Conservation (phyloP, 257 asterid genomes). For the Solanum sejunctum region DNA sequence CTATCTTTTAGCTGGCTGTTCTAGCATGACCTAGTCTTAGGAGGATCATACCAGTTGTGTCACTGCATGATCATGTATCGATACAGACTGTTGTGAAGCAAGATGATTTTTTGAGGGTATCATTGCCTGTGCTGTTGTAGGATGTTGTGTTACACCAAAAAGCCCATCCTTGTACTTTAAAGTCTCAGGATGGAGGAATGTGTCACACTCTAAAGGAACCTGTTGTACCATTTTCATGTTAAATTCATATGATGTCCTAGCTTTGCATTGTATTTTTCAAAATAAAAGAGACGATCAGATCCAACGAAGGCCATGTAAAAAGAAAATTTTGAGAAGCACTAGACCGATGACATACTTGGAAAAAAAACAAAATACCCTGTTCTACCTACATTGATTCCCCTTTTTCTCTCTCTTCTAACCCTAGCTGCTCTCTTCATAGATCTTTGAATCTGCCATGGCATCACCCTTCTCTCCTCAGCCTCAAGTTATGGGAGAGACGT, state of each 20-base stretch:
- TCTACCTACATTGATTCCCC: too few species aligned
- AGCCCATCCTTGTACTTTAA: conserved; percentile 35
- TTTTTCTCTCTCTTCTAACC: too few species aligned
- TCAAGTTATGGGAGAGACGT: too few species aligned
- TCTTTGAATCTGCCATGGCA: too few species aligned
- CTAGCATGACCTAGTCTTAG: conserved; percentile 28
- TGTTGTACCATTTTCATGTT: conserved; percentile 44
- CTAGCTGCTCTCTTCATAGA: too few species aligned
- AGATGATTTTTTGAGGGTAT: conserved; percentile 38
- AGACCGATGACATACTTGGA: too few species aligned
- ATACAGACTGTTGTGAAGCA: conserved; percentile 28
- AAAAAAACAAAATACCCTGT: too few species aligned
- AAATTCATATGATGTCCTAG: conserved; percentile 12
- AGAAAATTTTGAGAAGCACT: too few species aligned
- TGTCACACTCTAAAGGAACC: conserved; percentile 39
- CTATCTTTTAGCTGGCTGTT: conserved; percentile 43
- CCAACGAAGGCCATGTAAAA: too few species aligned
- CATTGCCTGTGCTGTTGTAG: not conserved
- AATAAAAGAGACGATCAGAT: too few species aligned
- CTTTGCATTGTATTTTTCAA: not conserved
- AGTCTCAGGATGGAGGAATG: conserved; percentile 28
- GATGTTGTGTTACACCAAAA: conserved; percentile 12
- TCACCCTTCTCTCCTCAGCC: too few species aligned
- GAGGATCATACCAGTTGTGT: conserved; percentile 17
- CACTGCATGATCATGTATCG: not conserved